These are phyloP conservation scores for Saccharum hybrid DNA, from an alignment of 202 grass and related monocot genomes.

Conservation along the genomic window DNA sequence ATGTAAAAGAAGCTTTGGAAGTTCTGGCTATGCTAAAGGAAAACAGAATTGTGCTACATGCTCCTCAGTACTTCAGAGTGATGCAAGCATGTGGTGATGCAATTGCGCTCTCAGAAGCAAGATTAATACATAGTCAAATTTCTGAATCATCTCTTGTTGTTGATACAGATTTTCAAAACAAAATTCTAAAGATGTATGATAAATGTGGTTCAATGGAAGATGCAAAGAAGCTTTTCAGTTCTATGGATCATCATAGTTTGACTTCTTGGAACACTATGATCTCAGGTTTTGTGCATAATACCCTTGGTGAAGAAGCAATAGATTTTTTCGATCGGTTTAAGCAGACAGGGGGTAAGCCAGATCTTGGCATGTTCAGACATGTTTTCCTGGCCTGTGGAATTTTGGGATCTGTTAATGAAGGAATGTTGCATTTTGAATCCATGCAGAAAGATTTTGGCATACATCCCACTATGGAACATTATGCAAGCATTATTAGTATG, in stretches of 20 bases:
- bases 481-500: no score
- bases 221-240: constrained; percentile 68
- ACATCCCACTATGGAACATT: no score
- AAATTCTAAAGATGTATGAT: constrained; percentile 85
- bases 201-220: constrained; percentile 85
- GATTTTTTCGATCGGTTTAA: no score
- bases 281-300: no score
- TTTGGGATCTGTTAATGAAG: no score
- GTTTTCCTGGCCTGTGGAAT: no score
- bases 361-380: no score
- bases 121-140: constrained; percentile 61
- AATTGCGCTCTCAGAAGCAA: constrained; percentile 64
- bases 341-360: no score
- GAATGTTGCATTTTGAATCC: no score
- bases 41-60: constrained; percentile 49
- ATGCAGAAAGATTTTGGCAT: no score
- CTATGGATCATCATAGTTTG: constrained; percentile 66
- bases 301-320: no score
- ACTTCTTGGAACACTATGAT: no score
- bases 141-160: constrained; percentile 46
- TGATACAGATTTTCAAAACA: constrained; percentile 71
- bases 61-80: constrained; percentile 60
- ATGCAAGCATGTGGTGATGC: constrained; percentile 81
- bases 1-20: constrained; percentile 84
- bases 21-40: constrained; percentile 57